A percentile compares a stretch with the other conserved stretches of the same genome.
phyloP scores from a whole-genome alignment of 208 protist genomes.

The Porcisia hertigi region DNA sequence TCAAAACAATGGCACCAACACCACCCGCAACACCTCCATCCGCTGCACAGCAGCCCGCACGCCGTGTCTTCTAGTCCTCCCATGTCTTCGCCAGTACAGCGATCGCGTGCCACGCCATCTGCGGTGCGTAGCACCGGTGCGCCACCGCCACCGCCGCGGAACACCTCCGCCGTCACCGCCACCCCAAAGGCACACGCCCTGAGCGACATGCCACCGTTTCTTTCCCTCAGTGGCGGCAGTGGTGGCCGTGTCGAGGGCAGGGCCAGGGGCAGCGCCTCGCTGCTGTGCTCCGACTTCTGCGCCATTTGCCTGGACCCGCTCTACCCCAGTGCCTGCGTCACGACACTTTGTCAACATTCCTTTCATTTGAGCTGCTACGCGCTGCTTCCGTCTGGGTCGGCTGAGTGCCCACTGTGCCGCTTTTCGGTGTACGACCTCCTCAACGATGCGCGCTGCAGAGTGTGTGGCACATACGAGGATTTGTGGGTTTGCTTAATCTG shows the following conservation, averaged over 20 bases:
- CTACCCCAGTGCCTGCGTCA: slow-evolving; percentile 38
- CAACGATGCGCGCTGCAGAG: slow-evolving; percentile 62
- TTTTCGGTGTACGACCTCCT: slow-evolving; percentile 76
- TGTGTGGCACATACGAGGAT: slow-evolving; percentile 75
- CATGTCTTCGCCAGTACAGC: neutral
- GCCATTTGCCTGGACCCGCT: slow-evolving; percentile 75
- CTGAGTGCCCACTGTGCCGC: slow-evolving; percentile 81
- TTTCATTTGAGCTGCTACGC: slow-evolving; percentile 77
- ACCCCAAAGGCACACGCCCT: neutral
- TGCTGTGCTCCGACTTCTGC: slow-evolving; percentile 40
- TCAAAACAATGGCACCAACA: neutral
- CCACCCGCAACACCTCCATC: neutral
- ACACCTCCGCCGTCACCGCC: neutral
- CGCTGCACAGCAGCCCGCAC: neutral
- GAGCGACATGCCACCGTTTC: neutral
- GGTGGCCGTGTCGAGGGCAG: neutral
- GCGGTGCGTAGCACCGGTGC: slow-evolving; percentile 2
- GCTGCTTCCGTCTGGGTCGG: slow-evolving; percentile 43
- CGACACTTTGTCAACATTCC: slow-evolving; percentile 73
- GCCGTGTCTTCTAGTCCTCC: neutral
- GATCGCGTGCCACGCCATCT: neutral
- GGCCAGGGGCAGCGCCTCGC: neutral
- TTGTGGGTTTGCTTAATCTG: slow-evolving; percentile 89
- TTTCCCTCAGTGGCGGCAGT: neutral
- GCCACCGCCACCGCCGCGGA: slow-evolving; percentile 2